phyloP scores from a whole-genome alignment of 352 stramenopile species.

The Phytophthora sojae region DNA sequence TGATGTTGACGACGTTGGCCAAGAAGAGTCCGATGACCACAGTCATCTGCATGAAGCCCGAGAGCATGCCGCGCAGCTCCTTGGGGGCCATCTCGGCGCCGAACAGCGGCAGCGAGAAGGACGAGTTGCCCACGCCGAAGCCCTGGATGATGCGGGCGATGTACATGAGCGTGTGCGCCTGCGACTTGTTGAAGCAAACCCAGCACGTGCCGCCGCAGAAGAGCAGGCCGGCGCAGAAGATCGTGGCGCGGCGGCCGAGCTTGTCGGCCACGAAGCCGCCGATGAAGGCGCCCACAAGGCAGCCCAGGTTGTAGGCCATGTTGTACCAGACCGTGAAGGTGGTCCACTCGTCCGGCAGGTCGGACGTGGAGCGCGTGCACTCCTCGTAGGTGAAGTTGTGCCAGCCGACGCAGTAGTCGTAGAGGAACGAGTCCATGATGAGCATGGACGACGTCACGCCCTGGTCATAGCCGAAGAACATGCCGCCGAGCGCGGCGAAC shows the following conservation, averaged over 20 bases:
- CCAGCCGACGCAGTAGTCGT: constrained; percentile 41
- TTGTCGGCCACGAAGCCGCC: constrained; percentile 36
- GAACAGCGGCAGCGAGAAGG: constrained; percentile 38
- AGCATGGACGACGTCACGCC: constrained; percentile 15
- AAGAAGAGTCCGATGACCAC: constrained; percentile 15
- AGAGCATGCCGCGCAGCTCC: no score
- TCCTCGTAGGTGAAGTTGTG: constrained; percentile 40
- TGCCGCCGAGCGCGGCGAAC: constrained; percentile 13
- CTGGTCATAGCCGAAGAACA: constrained; percentile 23
- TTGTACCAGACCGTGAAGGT: constrained; percentile 38
- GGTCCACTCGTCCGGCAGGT: constrained; percentile 30
- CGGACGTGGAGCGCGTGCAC: constrained; percentile 24
- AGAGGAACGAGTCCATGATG: constrained; percentile 23
- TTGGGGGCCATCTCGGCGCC: background rate
- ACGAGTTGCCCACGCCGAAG: constrained; percentile 45
- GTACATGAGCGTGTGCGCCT: constrained; percentile 35
- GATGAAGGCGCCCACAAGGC: constrained; percentile 25
- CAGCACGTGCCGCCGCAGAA: constrained; percentile 45
- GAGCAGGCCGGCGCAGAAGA: constrained; percentile 43
- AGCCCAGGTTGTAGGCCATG: constrained; percentile 40
- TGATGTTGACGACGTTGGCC: constrained; percentile 46
- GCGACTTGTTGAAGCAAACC: constrained; percentile 35
- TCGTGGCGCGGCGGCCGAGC: constrained; percentile 39
- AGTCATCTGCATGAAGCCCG: no score
- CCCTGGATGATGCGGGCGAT: constrained; percentile 39